Evolutionary conservation across 164 flowering plant genomes (phyloP).

Genomic region (Piper longum): DNA sequence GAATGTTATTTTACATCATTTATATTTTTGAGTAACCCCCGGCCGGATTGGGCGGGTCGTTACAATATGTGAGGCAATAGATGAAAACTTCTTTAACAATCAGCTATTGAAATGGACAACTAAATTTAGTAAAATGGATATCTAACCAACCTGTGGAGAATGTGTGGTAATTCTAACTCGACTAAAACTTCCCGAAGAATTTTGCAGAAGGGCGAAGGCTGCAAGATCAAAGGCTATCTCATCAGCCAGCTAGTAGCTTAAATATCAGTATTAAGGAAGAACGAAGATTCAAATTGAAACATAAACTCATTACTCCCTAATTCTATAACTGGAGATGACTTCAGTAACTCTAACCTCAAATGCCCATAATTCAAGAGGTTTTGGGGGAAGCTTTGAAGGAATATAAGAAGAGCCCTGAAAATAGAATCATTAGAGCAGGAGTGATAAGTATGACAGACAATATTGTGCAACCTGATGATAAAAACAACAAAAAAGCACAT

Average conservation of each 20-base stretch:
- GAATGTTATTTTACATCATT: too few species aligned
- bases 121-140: neutral
- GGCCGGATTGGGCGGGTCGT: too few species aligned
- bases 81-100: neutral
- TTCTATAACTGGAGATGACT: neutral
- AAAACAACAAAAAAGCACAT: neutral
- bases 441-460: too few species aligned
- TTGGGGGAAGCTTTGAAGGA: conserved; percentile 66
- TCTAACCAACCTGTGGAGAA: conserved; percentile 43
- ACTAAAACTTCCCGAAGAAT: conserved; percentile 85
- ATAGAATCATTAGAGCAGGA: conserved; percentile 4
- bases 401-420: conserved; percentile 63
- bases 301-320: neutral
- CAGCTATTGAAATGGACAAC: neutral
- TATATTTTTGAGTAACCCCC: too few species aligned
- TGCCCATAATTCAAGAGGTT: conserved; percentile 89
- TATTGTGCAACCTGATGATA: neutral
- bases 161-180: conserved; percentile 87
- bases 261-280: neutral
- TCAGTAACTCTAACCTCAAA: conserved; percentile 55
- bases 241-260: neutral
- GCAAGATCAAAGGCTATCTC: conserved; percentile 7
- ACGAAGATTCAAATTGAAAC: too few species aligned
- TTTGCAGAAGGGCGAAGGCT: conserved; percentile 97
- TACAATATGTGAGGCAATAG: neutral